Evolutionary conservation across 768 basidiomycete species (phyloP).

Genomic region (Stropharia rugosoannulata): DNA sequence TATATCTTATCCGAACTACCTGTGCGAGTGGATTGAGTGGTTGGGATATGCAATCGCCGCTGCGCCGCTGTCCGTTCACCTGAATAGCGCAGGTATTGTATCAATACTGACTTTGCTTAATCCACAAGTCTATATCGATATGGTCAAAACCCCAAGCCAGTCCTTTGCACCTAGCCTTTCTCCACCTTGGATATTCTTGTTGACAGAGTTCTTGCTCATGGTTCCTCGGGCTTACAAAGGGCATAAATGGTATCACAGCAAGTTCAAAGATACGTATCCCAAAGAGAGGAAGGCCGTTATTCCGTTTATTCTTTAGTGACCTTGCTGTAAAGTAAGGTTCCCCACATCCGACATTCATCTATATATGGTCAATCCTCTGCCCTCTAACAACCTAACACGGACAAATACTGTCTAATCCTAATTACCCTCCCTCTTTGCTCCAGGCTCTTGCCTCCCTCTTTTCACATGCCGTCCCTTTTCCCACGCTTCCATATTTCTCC

Average conservation of each 20-base stretch:
- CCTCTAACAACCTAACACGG: too few relatives aligned
- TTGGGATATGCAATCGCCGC: conserved; percentile 81
- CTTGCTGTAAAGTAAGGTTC: too few relatives aligned
- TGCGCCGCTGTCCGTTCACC: conserved; percentile 41
- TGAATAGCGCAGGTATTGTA: conserved; percentile 19
- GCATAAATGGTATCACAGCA: conserved; percentile 81
- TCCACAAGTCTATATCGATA: conserved; percentile 18
- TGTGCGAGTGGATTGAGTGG: conserved; percentile 97
- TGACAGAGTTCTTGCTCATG: conserved; percentile 76
- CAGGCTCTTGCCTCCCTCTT: too few relatives aligned
- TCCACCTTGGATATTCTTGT: conserved; percentile 82
- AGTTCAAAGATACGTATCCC: conserved; percentile 78
- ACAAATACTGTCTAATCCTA: too few relatives aligned
- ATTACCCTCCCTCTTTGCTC: too few relatives aligned
- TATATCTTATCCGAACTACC: conserved; percentile 91
- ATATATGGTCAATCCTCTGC: too few relatives aligned
- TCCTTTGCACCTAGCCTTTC: conserved; percentile 42
- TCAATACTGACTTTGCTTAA: conserved; percentile 15
- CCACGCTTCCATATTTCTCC: too few relatives aligned
- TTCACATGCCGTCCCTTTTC: too few relatives aligned
- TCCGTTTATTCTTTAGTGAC: conserved; percentile 72
- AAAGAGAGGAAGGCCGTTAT: conserved; percentile 72
- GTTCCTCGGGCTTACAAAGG: conserved; percentile 78
- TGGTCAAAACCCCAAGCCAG: conserved; percentile 26
- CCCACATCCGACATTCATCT: too few relatives aligned